These are phyloP conservation scores for Pisolithus microcarpus DNA, from an alignment of 768 basidiomycete genomes.

Conservation along the genomic window DNA sequence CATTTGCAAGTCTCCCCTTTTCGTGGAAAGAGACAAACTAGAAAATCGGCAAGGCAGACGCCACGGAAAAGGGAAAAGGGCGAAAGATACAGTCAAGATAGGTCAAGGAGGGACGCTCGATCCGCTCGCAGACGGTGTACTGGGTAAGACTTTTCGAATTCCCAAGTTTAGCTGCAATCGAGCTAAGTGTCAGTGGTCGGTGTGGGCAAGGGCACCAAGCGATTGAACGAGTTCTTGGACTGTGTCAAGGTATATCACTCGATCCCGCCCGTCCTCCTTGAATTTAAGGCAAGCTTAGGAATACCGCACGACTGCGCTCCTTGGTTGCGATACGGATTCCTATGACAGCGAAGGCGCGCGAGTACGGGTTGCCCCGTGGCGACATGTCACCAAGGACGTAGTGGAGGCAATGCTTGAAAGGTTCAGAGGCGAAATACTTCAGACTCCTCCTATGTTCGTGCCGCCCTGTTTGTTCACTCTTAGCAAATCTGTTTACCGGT, in stretches of 20 bases:
- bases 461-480: neutral
- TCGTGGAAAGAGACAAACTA: slow-evolving; percentile 53
- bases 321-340: slow-evolving; percentile 92
- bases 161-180: neutral
- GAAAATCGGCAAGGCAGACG: slow-evolving; percentile 44
- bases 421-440: slow-evolving; percentile 84
- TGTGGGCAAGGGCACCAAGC: slow-evolving; percentile 85
- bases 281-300: slow-evolving; percentile 46
- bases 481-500: slow-evolving; percentile 2
- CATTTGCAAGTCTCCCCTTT: slow-evolving; percentile 69
- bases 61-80: slow-evolving; percentile 33
- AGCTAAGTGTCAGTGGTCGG: slow-evolving; percentile 61
- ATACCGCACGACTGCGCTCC: slow-evolving; percentile 82
- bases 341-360: slow-evolving; percentile 88
- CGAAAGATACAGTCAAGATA: slow-evolving; percentile 57
- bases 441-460: slow-evolving; percentile 84
- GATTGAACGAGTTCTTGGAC: slow-evolving; percentile 71
- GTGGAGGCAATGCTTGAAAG: slow-evolving; percentile 61
- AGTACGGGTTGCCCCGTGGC: slow-evolving; percentile 72
- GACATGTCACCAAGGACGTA: slow-evolving; percentile 71
- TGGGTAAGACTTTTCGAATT: slow-evolving; percentile 47
- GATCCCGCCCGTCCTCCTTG: slow-evolving; percentile 4
- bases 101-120: slow-evolving; percentile 95
- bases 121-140: slow-evolving; percentile 91
- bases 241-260: slow-evolving; percentile 70